Percentiles rank a stretch among this genome's conserved stretches.
These are phyloP conservation scores for Rosa chinensis DNA, from an alignment of 306 rosid species.

Conservation along the genomic window DNA sequence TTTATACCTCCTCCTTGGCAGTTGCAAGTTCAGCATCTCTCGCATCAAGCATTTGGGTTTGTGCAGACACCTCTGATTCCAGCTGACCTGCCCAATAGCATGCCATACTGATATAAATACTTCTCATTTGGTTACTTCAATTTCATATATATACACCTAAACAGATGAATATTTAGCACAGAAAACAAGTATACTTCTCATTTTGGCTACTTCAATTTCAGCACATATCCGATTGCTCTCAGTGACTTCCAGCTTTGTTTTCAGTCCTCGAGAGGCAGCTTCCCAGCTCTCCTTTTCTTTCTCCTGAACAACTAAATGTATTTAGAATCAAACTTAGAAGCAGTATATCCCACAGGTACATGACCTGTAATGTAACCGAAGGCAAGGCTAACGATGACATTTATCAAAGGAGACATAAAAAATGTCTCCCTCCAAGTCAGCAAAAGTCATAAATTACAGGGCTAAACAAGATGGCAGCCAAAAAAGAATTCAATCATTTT, in stretches of 20 bases:
- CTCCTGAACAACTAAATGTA: slow-evolving; percentile 55
- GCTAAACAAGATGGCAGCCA: neutral
- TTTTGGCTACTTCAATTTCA: slow-evolving; percentile 89
- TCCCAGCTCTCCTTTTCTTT: slow-evolving; percentile 88
- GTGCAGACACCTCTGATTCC: slow-evolving; percentile 77
- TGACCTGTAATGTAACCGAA: neutral
- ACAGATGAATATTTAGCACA: slow-evolving; percentile 25
- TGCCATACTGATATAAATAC: neutral
- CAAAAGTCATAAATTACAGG: neutral
- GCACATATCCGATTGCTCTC: slow-evolving; percentile 91
- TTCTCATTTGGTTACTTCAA: neutral
- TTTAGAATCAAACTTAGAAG: neutral
- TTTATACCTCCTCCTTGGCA: slow-evolving; percentile 70
- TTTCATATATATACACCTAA: slow-evolving; percentile 8
- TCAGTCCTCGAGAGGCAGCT: slow-evolving; percentile 58
- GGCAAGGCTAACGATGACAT: neutral
- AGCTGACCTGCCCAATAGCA: slow-evolving; percentile 76
- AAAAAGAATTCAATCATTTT: neutral
- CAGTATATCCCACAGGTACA: neutral
- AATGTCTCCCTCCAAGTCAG: neutral
- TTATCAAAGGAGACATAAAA: neutral
- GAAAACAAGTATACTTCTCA: slow-evolving; percentile 60
- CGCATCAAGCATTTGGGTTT: slow-evolving; percentile 54
- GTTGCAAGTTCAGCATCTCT: slow-evolving; percentile 68
- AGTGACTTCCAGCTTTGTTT: slow-evolving; percentile 63